Evolutionary conservation across 768 basidiomycete genomes (phyloP).

Genomic region (Serpula lacrymans): DNA sequence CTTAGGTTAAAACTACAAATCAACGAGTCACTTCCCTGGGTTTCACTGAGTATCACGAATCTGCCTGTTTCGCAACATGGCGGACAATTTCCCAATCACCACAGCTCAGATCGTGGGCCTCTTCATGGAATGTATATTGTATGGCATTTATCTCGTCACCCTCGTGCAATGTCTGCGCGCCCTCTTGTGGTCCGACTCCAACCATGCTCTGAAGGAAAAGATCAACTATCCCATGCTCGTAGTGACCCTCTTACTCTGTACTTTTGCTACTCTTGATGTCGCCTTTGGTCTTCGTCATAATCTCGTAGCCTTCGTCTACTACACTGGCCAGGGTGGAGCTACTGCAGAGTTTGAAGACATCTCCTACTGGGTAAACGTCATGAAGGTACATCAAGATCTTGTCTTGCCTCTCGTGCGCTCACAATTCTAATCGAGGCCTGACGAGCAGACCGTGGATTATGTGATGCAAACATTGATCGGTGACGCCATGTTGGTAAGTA

Average conservation of each 20-base stretch:
- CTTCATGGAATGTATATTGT: no score
- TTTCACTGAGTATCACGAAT: no score
- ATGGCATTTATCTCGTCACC: no score
- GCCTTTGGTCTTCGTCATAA: conserved; percentile 39
- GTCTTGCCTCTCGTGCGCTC: no score
- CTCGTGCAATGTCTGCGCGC: conserved; percentile 35
- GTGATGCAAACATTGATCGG: conserved; percentile 42
- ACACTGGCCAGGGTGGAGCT: conserved; percentile 27
- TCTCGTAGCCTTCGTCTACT: conserved; percentile 39
- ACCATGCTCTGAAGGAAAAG: conserved; percentile 20
- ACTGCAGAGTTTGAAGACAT: conserved; percentile 33
- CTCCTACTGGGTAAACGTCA: conserved; percentile 38
- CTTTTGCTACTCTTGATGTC: conserved; percentile 39
- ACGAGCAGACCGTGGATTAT: conserved; percentile 37
- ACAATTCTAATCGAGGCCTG: no score
- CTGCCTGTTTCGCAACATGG: no score
- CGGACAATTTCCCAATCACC: conserved; percentile 32
- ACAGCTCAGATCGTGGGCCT: conserved; percentile 36
- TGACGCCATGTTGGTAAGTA: conserved; percentile 39
- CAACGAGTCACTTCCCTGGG: no score
- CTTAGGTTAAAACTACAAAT: no score
- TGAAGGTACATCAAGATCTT: no score
- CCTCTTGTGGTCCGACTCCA: conserved; percentile 28
- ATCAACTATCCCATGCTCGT: conserved; percentile 35
- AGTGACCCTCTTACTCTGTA: conserved; percentile 36